Evolutionary conservation across 2,329 filamentous ascomycete species (phyloP), one percentile per base, ranked within the genome.

Genomic region (Aspergillus costaricaensis): DNA sequence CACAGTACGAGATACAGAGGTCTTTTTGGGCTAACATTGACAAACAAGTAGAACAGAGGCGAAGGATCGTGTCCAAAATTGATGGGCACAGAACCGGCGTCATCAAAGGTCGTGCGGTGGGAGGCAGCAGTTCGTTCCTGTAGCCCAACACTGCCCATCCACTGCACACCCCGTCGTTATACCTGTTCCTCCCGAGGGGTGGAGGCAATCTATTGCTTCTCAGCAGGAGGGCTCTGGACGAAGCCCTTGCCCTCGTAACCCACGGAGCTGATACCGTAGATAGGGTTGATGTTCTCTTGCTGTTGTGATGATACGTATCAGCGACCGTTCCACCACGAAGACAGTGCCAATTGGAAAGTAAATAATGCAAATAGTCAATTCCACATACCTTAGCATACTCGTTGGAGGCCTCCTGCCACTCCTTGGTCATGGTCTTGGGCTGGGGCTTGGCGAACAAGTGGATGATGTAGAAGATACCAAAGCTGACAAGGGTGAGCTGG

Each of bases 391-490:
- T 93, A 79, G 97, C 85, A 80, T 91, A 95, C 83, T 97, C 95
- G 81, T 99, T 96, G 70, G 89, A 86, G 70, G 90, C 90, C 84
- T 98, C 92, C 83, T 99, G 92, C 87, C 91, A 98, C 82, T 99
- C 95, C 85, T 91, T 91, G 82, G 84, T 94, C 93, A 99, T 96
- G 73, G 94, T 96, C 78, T 84, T 83, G 68, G 95, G 95, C 65
- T 85, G 74, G 62, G 86, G 85, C 76, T 86, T 85, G 72, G 90
- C 92, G 77, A 91, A 88, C 68, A 85, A 68, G 73, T 93, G 90
- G 76, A 91, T 85, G 71, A 79, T 65, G 72, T 82, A 82, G 83
- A 98, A 98, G 78, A 97, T 63, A 66, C 80, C 85, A 69, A 90
- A 79, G 68, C 88, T 89, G 71, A 83, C 85, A 65, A 80, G 82